Evolutionary conservation across 768 basidiomycete genomes (phyloP).

Genomic region (Boletus fagicola): DNA sequence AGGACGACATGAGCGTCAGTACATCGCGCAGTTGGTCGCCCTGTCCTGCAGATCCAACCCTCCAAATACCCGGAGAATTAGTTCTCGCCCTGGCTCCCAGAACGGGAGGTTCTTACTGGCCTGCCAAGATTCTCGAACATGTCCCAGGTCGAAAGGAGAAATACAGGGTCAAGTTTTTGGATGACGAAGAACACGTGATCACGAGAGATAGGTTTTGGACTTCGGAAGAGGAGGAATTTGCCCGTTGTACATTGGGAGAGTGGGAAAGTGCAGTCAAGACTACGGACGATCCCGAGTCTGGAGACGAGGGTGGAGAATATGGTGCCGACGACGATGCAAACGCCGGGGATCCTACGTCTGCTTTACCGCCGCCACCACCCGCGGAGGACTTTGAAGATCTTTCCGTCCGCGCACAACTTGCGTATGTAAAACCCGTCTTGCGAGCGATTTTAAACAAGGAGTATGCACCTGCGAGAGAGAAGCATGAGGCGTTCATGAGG

Average conservation of each 20-base stretch:
- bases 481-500: slow-evolving; percentile 55
- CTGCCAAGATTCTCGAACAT: slow-evolving; percentile 58
- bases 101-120: slow-evolving; percentile 54
- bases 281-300: slow-evolving; percentile 30
- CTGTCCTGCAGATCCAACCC: slow-evolving; percentile 45
- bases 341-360: slow-evolving; percentile 17
- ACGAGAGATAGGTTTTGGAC: slow-evolving; percentile 57
- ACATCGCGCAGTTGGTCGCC: slow-evolving; percentile 34
- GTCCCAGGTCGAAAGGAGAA: slow-evolving; percentile 39
- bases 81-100: slow-evolving; percentile 47
- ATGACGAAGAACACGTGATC: slow-evolving; percentile 41
- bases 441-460: slow-evolving; percentile 53
- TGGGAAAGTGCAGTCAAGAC: slow-evolving; percentile 46
- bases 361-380: slow-evolving; percentile 38
- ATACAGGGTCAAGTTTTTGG: slow-evolving; percentile 62
- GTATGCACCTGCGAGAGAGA: slow-evolving; percentile 51
- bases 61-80: slow-evolving; percentile 67
- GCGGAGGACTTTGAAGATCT: slow-evolving; percentile 51
- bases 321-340: slow-evolving; percentile 36
- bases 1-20: slow-evolving; percentile 9
- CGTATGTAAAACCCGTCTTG: slow-evolving; percentile 63
- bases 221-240: slow-evolving; percentile 58
- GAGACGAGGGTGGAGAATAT: slow-evolving; percentile 26
- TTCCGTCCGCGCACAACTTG: slow-evolving; percentile 56
- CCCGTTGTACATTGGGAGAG: slow-evolving; percentile 58